Evolutionary conservation across 2,329 filamentous ascomycete genomes (phyloP), one percentile per base, ranked within the genome.

Genomic region (Lecanosticta acicola): DNA sequence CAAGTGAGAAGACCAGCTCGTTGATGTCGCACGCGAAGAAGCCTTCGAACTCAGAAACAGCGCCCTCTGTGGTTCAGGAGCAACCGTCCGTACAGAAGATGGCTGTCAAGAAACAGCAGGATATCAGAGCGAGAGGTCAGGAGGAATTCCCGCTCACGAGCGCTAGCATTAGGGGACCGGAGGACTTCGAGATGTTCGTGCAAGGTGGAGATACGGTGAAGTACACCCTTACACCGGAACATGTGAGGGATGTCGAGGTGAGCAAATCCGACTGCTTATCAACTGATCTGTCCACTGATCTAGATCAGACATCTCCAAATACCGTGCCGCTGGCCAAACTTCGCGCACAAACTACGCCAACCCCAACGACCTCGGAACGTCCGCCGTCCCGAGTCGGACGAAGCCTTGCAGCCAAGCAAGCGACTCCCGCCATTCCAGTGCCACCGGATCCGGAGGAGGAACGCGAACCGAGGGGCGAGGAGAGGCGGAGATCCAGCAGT

Each of bases 121-220:
- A 50, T 29, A 39, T 36, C 39, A 44, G 32, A 39, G 32, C 10
- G 32, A 49, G 24, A n/a, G 53, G 56, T 18, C 36, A 42, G 8
- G 45, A 42, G 10, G 45, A 48, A n/a, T 45, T 50, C 17, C 50
- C 52, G 8, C 43, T 64, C 19, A 65, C 59, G 7, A 63, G 60
- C 41, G 61, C 61, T 3, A 62, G 56, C 35, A 65, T 64, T 35
- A 57, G 56, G 19, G 62, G 60, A 8, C 61, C 63, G 4, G 59
- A 64, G 42, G 70, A 75, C 49, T 75, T 75, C 53, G 72, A 75
- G 43, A 65, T 67, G 33, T 64, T 74, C 33, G 66, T 75, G 34
- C 68, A 71, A 54, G 63, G 69, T 14, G 64, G 68, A 36, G 72
- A 74, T 20, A 74, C 71, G 3, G 69, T 74, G 17, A 74, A 75